Percentiles rank a stretch among this genome's conserved stretches.
Conservation (phyloP, 495 filamentous ascomycete species). For the Rhypophila decipiens region DNA sequence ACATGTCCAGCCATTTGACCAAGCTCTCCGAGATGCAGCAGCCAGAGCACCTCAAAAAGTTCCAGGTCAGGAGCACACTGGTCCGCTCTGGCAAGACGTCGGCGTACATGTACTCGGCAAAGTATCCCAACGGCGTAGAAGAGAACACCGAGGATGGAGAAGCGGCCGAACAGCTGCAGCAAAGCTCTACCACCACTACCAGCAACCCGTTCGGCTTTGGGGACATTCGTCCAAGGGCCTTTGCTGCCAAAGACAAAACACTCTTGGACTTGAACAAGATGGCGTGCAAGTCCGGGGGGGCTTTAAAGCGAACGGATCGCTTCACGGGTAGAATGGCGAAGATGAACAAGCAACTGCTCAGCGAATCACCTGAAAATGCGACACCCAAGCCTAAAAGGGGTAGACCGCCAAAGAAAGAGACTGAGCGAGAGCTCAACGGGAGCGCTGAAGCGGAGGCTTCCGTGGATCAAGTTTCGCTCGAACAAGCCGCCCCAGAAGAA, state of each 20-base stretch:
- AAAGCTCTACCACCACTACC: neutral
- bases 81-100: conserved; percentile 38
- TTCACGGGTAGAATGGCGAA: neutral
- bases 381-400: neutral
- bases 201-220: conserved; percentile 22
- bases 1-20: conserved; percentile 32
- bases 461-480: too few relatives aligned
- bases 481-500: neutral
- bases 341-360: neutral
- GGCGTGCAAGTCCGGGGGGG: conserved; percentile 11
- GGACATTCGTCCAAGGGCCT: conserved; percentile 11
- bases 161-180: neutral
- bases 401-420: conserved; percentile 1
- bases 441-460: too few relatives aligned
- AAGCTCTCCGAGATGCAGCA: conserved; percentile 37
- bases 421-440: too few relatives aligned
- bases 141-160: neutral
- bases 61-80: conserved; percentile 35
- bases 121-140: conserved; percentile 6
- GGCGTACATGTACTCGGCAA: conserved; percentile 37
- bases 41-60: conserved; percentile 35
- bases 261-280: conserved; percentile 15
- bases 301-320: conserved; percentile 23
- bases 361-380: neutral
- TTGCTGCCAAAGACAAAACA: conserved; percentile 8